Percentiles rank a stretch among this genome's conserved stretches.
phyloP scores from a whole-genome alignment of 768 basidiomycete species.

The Chalciporus pseudorubinellus region DNA sequence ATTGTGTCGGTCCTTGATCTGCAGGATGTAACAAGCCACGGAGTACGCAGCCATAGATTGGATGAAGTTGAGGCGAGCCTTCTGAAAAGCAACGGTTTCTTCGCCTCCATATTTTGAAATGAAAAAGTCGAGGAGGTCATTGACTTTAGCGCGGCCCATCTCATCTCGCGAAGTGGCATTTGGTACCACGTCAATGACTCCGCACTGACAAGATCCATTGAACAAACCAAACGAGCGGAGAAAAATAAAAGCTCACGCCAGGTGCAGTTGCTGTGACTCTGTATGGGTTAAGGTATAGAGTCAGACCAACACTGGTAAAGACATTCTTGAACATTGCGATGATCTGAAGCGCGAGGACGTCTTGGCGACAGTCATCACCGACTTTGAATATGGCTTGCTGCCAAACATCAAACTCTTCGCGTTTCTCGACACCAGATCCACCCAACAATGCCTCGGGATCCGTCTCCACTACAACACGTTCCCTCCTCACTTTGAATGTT shows the following conservation, averaged over 20 bases:
- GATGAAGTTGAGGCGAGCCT: conserved; percentile 92
- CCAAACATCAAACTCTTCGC: conserved; percentile 83
- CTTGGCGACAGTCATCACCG: conserved; percentile 98
- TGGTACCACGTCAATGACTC: conserved; percentile 97
- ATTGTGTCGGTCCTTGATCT: conserved; percentile 98
- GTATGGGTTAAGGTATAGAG: conserved; percentile 91
- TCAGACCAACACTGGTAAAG: conserved; percentile 84
- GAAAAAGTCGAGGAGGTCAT: conserved; percentile 94
- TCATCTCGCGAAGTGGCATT: conserved; percentile 98
- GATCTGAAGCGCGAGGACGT: conserved; percentile 93
- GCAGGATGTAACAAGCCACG: conserved; percentile 94
- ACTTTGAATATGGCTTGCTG: conserved; percentile 99
- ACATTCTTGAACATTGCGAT: conserved; percentile 99
- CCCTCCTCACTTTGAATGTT: conserved; percentile 96
- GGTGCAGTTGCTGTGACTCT: conserved; percentile 96
- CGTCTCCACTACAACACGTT: conserved; percentile 60
- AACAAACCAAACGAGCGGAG: neutral
- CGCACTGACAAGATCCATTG: conserved; percentile 62
- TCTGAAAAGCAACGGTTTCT: conserved; percentile 87
- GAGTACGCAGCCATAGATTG: conserved; percentile 99
- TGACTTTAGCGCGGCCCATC: conserved; percentile 98
- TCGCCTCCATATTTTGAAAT: conserved; percentile 88
- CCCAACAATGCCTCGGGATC: conserved; percentile 76
- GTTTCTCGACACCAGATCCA: conserved; percentile 55
- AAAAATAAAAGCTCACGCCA: conserved; percentile 58